Percentiles rank a stretch among this genome's conserved stretches.
Evolutionary conservation across 2,329 filamentous ascomycete species (phyloP).

Genomic region (Pseudocercospora musae): DNA sequence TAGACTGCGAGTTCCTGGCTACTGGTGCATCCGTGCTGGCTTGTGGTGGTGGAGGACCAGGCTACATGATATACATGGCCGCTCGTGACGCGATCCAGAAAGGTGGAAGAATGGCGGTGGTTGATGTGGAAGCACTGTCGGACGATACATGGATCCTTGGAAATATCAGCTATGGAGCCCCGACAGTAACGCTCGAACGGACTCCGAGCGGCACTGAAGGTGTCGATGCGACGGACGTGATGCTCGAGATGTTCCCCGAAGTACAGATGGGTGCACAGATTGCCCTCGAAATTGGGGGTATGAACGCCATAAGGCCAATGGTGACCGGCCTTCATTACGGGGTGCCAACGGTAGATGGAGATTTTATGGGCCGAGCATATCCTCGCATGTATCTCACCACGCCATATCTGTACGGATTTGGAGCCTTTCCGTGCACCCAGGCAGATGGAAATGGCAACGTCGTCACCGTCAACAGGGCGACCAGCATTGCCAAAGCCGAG

Average conservation of each 20-base stretch:
- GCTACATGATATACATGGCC: slow-evolving; percentile 8
- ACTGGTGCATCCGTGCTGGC: slow-evolving; percentile 1
- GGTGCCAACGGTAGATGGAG: slow-evolving; percentile 1
- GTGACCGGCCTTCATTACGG: slow-evolving; percentile 1
- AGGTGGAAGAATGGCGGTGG: background rate
- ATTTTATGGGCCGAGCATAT: slow-evolving; percentile 6
- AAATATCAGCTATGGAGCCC: slow-evolving; percentile 5
- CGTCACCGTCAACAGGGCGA: slow-evolving; percentile 3
- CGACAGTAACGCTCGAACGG: background rate
- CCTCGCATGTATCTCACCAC: slow-evolving; percentile 5
- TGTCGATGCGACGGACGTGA: background rate
- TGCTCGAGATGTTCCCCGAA: background rate
- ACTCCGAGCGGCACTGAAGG: slow-evolving; percentile 5
- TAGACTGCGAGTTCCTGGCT: slow-evolving; percentile 5
- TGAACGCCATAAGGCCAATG: slow-evolving; percentile 2
- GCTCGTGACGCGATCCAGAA: background rate
- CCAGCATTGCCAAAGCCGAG: slow-evolving; percentile 3
- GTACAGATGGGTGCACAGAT: slow-evolving; percentile 6
- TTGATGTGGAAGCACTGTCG: background rate
- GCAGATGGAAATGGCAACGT: slow-evolving; percentile 4
- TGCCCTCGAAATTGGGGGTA: slow-evolving; percentile 2
- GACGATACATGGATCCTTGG: slow-evolving; percentile 5
- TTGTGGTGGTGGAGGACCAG: slow-evolving; percentile 1
- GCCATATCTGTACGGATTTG: slow-evolving; percentile 3
- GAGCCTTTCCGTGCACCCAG: slow-evolving; percentile 6